phyloP scores from a whole-genome alignment of 208 protist species.

The Crithidia thermophila region DNA sequence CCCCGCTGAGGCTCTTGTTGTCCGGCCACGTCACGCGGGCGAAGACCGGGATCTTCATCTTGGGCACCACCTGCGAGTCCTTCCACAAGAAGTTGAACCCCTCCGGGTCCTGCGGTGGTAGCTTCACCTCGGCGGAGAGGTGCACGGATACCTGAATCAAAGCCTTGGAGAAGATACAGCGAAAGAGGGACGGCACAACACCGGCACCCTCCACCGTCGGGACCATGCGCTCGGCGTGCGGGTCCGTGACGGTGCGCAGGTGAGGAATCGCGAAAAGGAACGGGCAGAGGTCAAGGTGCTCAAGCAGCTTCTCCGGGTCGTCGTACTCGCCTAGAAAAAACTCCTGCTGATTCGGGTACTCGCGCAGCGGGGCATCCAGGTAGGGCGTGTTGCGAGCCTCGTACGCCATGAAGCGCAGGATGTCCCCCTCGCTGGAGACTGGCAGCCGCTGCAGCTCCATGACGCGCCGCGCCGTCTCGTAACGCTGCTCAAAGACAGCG shows the following conservation, averaged over 20 bases:
- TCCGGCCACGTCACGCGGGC: constrained; percentile 84
- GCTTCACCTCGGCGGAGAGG: constrained; percentile 91
- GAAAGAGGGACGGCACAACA: constrained; percentile 82
- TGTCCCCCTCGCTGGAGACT: constrained; percentile 46
- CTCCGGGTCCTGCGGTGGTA: constrained; percentile 88
- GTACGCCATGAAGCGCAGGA: constrained; percentile 83
- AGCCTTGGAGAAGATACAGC: constrained; percentile 88
- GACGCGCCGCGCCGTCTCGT: constrained; percentile 50
- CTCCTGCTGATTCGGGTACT: constrained; percentile 85
- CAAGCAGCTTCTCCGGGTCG: constrained; percentile 82
- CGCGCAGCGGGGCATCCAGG: constrained; percentile 67
- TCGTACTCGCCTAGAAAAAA: constrained; percentile 91
- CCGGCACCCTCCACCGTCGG: constrained; percentile 84
- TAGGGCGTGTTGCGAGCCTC: constrained; percentile 82
- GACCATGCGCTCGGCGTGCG: constrained; percentile 71
- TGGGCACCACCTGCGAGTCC: constrained; percentile 81
- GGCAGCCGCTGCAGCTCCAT: constrained; percentile 77
- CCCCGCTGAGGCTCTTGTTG: constrained; percentile 65
- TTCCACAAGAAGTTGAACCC: constrained; percentile 86
- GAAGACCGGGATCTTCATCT: constrained; percentile 89
- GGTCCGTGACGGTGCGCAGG: constrained; percentile 81
- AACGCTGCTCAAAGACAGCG: constrained; percentile 56
- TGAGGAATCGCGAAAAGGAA: constrained; percentile 83
- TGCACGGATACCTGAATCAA: constrained; percentile 84
- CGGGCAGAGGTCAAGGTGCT: constrained; percentile 88